phyloP scores from a whole-genome alignment of 2,329 filamentous ascomycete species.

The Ceratocystis variospora region DNA sequence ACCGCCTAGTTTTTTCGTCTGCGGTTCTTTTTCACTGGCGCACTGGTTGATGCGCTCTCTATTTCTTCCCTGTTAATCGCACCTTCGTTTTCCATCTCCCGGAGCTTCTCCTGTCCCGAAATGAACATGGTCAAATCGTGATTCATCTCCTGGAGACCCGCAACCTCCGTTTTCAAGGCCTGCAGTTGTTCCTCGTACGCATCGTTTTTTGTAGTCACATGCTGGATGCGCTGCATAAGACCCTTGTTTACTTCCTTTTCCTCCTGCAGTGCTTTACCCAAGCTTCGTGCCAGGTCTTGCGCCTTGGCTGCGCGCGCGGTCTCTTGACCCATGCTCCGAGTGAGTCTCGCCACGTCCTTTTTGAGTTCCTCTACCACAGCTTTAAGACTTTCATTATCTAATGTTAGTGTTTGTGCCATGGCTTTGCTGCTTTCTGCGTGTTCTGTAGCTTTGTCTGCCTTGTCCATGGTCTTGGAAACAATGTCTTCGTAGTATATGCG shows the following conservation, averaged over 20 bases:
- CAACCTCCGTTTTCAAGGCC: slow-evolving; percentile 47
- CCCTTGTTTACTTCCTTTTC: slow-evolving; percentile 76
- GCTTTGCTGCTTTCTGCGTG: slow-evolving; percentile 49
- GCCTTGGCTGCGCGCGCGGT: slow-evolving; percentile 56
- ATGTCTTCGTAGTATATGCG: slow-evolving; percentile 89
- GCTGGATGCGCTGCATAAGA: slow-evolving; percentile 67
- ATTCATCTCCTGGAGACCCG: slow-evolving; percentile 72
- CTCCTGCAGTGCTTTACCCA: slow-evolving; percentile 66
- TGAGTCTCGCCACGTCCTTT: slow-evolving; percentile 32
- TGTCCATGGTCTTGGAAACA: slow-evolving; percentile 76
- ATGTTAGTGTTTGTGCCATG: slow-evolving; percentile 26
- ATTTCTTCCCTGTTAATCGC: slow-evolving; percentile 54
- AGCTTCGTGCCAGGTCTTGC: slow-evolving; percentile 57
- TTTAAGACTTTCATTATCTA: slow-evolving; percentile 18
- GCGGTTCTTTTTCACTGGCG: slow-evolving; percentile 45
- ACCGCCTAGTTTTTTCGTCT: slow-evolving; percentile 32
- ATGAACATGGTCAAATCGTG: slow-evolving; percentile 80
- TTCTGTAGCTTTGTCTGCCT: slow-evolving; percentile 60
- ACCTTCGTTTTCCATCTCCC: slow-evolving; percentile 50
- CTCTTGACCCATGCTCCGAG: slow-evolving; percentile 53
- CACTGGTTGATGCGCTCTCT: slow-evolving; percentile 55
- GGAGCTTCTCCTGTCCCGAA: slow-evolving; percentile 66
- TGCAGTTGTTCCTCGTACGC: slow-evolving; percentile 43
- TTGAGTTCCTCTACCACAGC: slow-evolving; percentile 20
- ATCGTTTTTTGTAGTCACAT: slow-evolving; percentile 51